Percentiles rank a stretch among this genome's conserved stretches.
These are phyloP conservation scores for Crassisporium funariophilum DNA, from an alignment of 768 basidiomycete species.

Conservation along the genomic window DNA sequence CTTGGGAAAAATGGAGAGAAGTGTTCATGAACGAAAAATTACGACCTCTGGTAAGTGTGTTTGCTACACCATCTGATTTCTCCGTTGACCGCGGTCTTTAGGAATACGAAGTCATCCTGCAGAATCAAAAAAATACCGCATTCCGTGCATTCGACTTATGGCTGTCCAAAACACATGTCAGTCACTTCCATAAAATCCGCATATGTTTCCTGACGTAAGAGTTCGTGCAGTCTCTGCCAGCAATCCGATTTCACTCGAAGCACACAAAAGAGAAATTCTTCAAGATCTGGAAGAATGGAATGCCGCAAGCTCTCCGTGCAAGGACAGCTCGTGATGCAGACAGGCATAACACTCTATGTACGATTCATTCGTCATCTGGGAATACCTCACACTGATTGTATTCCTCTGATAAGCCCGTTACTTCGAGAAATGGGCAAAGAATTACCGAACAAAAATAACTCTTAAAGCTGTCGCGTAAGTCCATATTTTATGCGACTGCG, in stretches of 20 bases:
- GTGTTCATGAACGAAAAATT: slow-evolving; percentile 66
- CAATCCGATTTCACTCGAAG: slow-evolving; percentile 72
- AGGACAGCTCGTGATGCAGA: slow-evolving; percentile 69
- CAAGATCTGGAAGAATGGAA: slow-evolving; percentile 64
- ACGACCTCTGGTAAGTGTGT: slow-evolving; percentile 57
- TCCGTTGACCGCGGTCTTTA: slow-evolving; percentile 23
- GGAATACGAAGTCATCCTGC: slow-evolving; percentile 63
- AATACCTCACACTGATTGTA: not conserved
- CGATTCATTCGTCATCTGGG: slow-evolving; percentile 21
- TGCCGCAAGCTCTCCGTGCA: slow-evolving; percentile 69
- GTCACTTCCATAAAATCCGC: slow-evolving; percentile 14
- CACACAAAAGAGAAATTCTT: slow-evolving; percentile 63
- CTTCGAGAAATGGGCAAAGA: slow-evolving; percentile 69
- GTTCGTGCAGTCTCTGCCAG: slow-evolving; percentile 65
- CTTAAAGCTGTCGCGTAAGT: slow-evolving; percentile 85
- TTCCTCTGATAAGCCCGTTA: slow-evolving; percentile 41
- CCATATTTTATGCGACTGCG: not conserved
- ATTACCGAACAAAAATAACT: slow-evolving; percentile 68
- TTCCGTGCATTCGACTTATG: slow-evolving; percentile 73
- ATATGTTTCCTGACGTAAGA: slow-evolving; percentile 1
- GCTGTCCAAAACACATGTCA: slow-evolving; percentile 74
- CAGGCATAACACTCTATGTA: slow-evolving; percentile 57
- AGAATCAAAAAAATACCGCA: slow-evolving; percentile 60
- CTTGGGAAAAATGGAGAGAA: slow-evolving; percentile 84
- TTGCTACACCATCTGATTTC: not conserved